Percentiles rank a stretch among this genome's conserved stretches.
Conservation (phyloP, 2,329 filamentous ascomycete genomes). For the Phialophora chinensis region DNA sequence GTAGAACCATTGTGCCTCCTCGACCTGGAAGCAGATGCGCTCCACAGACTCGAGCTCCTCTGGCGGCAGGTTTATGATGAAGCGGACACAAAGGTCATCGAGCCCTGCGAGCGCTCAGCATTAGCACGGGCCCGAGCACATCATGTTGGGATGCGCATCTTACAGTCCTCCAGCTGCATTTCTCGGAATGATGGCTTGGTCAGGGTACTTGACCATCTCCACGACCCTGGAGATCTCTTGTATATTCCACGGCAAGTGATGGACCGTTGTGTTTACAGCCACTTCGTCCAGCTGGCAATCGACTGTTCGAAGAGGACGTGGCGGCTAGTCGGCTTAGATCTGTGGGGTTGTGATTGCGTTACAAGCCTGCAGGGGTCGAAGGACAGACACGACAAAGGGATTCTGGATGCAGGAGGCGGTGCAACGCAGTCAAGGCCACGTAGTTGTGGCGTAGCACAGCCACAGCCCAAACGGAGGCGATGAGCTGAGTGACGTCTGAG, state of each 20-base stretch:
- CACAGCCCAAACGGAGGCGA: not conserved
- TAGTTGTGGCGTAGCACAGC: slow-evolving; percentile 12
- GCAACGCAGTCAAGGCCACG: not conserved
- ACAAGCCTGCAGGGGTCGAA: slow-evolving; percentile 8
- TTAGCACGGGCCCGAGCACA: slow-evolving; percentile 22
- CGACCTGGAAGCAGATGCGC: slow-evolving; percentile 97
- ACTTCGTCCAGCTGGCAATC: slow-evolving; percentile 19
- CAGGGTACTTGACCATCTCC: slow-evolving; percentile 67
- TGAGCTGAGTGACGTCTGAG: not conserved
- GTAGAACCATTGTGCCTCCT: slow-evolving; percentile 99
- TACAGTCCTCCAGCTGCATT: slow-evolving; percentile 91
- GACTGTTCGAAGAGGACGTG: not conserved
- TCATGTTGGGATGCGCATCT: slow-evolving; percentile 25
- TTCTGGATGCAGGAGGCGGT: not conserved
- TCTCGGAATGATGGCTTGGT: slow-evolving; percentile 55
- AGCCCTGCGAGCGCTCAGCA: slow-evolving; percentile 66
- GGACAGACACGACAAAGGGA: not conserved
- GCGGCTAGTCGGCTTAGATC: slow-evolving; percentile 11
- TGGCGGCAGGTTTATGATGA: slow-evolving; percentile 93
- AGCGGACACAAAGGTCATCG: slow-evolving; percentile 96
- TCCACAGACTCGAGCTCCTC: slow-evolving; percentile 89
- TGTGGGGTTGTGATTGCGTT: slow-evolving; percentile 20
- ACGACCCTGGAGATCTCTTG: slow-evolving; percentile 20
- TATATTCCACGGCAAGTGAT: slow-evolving; percentile 5
- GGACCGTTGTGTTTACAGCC: slow-evolving; percentile 24